These are phyloP conservation scores for Tillandsia leiboldiana DNA, from an alignment of 176 grass and related monocot species.

Conservation along the genomic window DNA sequence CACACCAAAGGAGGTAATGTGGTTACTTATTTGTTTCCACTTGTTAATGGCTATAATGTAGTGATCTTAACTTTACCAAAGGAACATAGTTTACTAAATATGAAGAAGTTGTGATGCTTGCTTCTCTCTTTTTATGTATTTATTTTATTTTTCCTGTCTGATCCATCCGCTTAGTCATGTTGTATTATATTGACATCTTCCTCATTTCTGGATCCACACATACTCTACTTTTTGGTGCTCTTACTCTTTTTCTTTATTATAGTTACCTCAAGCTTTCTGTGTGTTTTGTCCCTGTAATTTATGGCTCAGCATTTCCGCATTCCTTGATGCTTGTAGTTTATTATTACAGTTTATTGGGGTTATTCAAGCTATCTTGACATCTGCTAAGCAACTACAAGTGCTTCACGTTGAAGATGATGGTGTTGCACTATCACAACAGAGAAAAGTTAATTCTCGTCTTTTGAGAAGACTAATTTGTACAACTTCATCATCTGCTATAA, in stretches of 20 bases:
- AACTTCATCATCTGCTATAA: conserved; percentile 56
- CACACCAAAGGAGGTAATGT: conserved; percentile 59
- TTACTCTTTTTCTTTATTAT: neutral
- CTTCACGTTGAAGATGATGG: conserved; percentile 40
- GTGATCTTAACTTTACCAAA: neutral
- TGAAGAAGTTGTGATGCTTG: too few relatives aligned
- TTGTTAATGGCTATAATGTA: neutral
- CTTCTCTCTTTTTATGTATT: too few relatives aligned
- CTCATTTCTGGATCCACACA: too few relatives aligned
- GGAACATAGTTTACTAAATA: neutral
- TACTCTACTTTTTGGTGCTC: too few relatives aligned
- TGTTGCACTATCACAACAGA: conserved; percentile 23
- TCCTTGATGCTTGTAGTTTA: conserved; percentile 2
- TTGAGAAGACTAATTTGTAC: conserved; percentile 74
- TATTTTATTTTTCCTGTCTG: neutral
- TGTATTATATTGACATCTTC: too few relatives aligned
- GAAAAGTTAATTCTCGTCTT: conserved; percentile 43
- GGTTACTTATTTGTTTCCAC: conserved; percentile 9
- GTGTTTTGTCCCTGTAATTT: neutral
- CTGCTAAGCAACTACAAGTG: conserved; percentile 67
- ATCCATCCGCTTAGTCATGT: neutral
- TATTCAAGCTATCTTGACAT: conserved; percentile 65
- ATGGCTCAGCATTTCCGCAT: too few relatives aligned
- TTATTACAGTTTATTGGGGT: conserved; percentile 57
- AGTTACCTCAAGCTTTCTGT: conserved; percentile 4